Evolutionary conservation across 352 stramenopile genomes (phyloP).

Genomic region (Phytophthora syringae): DNA sequence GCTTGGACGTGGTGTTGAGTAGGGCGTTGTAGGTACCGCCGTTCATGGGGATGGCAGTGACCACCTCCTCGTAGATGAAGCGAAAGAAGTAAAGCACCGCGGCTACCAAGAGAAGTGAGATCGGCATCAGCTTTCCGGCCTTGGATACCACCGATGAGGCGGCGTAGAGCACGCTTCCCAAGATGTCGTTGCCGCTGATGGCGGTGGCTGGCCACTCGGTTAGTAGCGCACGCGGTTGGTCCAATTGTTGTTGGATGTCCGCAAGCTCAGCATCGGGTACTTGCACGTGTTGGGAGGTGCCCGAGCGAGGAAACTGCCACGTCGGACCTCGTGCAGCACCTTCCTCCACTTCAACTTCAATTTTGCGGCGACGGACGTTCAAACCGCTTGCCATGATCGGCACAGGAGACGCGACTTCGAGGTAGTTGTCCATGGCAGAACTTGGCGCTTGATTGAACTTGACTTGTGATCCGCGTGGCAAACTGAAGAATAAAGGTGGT

Average conservation of each 20-base stretch:
- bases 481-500: conserved; percentile 20
- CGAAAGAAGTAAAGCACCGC: conserved; percentile 59
- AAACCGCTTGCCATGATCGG: conserved; percentile 16
- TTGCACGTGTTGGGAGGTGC: conserved; percentile 35
- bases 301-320: conserved; percentile 43
- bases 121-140: conserved; percentile 76
- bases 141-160: conserved; percentile 44
- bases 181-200: conserved; percentile 92
- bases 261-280: conserved; percentile 36
- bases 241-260: conserved; percentile 33
- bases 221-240: conserved; percentile 37
- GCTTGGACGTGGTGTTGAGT: conserved; percentile 89
- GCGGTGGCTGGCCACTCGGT: conserved; percentile 78
- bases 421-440: conserved; percentile 14
- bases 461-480: conserved; percentile 16
- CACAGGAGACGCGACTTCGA: conserved; percentile 26
- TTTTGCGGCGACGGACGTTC: conserved; percentile 35
- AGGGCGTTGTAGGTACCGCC: conserved; percentile 90
- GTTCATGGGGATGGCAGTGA: conserved; percentile 88
- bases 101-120: conserved; percentile 77
- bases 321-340: conserved; percentile 22
- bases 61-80: too few relatives aligned
- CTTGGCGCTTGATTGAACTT: conserved; percentile 4
- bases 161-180: conserved; percentile 80
- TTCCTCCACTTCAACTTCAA: conserved; percentile 50